Conservation (phyloP, 2,329 filamentous ascomycete species). For the Rutstroemia sydowiana region DNA sequence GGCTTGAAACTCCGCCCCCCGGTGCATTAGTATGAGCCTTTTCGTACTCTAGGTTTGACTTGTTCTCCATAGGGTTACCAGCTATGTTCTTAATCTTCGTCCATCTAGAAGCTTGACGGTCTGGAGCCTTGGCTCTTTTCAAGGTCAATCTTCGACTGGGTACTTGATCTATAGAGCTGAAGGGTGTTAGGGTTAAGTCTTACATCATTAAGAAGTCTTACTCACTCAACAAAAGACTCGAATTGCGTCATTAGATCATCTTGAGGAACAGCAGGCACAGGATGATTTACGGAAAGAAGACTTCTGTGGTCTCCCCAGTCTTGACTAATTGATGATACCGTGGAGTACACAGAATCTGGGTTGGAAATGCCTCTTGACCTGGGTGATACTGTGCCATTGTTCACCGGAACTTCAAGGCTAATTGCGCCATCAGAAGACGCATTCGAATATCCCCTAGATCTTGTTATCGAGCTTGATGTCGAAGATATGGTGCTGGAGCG, state of each 20-base stretch:
- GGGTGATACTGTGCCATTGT: not conserved
- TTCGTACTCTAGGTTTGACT: not conserved
- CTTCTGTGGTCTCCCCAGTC: slow-evolving; percentile 1
- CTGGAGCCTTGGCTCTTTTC: not conserved
- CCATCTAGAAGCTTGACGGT: not conserved
- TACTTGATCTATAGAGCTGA: slow-evolving; percentile 3
- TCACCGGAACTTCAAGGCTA: not conserved
- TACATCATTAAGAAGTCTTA: not conserved
- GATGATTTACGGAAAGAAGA: not conserved
- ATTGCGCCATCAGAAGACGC: not conserved
- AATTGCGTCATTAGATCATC: slow-evolving; percentile 4
- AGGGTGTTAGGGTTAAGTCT: not conserved
- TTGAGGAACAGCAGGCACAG: not conserved
- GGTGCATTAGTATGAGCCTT: not conserved
- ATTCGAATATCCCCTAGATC: not conserved
- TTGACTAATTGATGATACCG: not conserved
- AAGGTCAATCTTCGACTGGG: not conserved
- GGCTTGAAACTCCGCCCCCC: not conserved
- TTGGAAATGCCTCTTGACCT: not conserved
- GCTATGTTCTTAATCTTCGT: not conserved
- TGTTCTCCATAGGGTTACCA: not conserved
- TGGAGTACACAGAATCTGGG: not conserved
- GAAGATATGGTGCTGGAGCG: not conserved
- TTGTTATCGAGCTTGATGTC: not conserved
- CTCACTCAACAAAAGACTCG: slow-evolving; percentile 7